A percentile compares a stretch with the other conserved stretches of the same genome.
Evolutionary conservation across 805 yeast species (phyloP).

Genomic region (Kregervanrija delftensis): DNA sequence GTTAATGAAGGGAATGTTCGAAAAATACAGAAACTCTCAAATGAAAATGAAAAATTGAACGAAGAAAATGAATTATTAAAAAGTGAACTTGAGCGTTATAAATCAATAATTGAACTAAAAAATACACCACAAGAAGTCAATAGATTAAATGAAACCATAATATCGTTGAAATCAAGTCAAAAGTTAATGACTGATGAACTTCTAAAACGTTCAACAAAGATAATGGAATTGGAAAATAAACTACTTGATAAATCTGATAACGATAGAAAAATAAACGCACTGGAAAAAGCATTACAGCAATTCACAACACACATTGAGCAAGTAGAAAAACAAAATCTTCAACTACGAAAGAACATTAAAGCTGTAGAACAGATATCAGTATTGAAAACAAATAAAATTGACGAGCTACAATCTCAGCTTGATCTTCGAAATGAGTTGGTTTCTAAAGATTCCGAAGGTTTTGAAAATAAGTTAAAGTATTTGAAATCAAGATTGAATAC

Average conservation of each 20-base stretch:
- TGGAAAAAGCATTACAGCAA: conserved; percentile 53
- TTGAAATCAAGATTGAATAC: conserved; percentile 21
- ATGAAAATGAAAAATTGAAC: conserved; percentile 30
- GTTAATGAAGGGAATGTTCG: conserved; percentile 15
- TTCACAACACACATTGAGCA: conserved; percentile 54
- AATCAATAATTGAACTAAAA: conserved; percentile 6
- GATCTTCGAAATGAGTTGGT: conserved; percentile 44
- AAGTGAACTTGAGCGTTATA: conserved; percentile 24
- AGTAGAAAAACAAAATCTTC: conserved; percentile 53
- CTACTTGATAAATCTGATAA: conserved; percentile 1
- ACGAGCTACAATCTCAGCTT: conserved; percentile 42
- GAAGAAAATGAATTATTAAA: conserved; percentile 33
- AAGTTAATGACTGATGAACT: conserved; percentile 6
- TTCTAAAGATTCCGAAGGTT: conserved; percentile 39
- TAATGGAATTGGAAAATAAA: too few species aligned
- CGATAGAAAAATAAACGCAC: conserved; percentile 37
- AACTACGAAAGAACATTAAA: conserved; percentile 48
- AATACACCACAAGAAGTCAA: background rate
- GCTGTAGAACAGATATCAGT: conserved; percentile 51
- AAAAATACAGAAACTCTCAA: conserved; percentile 20
- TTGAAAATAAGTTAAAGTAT: conserved; percentile 36
- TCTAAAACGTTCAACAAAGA: too few species aligned
- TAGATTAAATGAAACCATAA: conserved; percentile 18
- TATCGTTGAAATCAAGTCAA: conserved; percentile 17
- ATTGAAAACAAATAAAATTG: conserved; percentile 50